Base-by-base conservation (phyloP, 352 stramenopile species). In the Phytopythium vexans region DNA sequence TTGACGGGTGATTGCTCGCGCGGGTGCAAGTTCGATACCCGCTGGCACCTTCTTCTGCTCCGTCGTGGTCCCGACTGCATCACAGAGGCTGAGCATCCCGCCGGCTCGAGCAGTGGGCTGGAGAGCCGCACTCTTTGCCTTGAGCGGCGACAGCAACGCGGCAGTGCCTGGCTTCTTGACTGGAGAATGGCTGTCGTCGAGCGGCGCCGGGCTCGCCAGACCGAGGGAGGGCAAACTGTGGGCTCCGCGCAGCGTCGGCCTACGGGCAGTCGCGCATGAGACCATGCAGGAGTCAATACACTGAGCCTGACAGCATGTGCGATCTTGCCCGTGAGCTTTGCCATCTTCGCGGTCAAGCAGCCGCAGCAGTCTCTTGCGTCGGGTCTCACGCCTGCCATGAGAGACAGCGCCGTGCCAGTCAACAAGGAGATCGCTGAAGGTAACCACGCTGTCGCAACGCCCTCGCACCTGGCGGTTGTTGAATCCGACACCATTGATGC, bases 141-240 rank as follows among this genome's bases (percentile, higher is more conserved):
- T 79, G 8, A 77, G 44, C 32, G 64, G 64, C 4, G 70, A 77
- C 15, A 79, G 58, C 49, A 66, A 56, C 11, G 64, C 43, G 0
- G 57, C 56, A n/a, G 56, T 53, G 10, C 55, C 49, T 12, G 38
- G 41, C 6, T 27, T 27, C 21, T 27, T 27, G 21, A 27, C 21
- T 27, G 21, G 21, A 27, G 21, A 27, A 27, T 2, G 21, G 1
- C 21, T 27, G 21, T 27, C 21, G 21, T 27, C 21, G 2, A 27
- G 21, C 21, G 21, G 21, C 21, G 21, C 21, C 21, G 21, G 21
- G 21, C 2, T 27, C 21, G 21, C 21, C 2, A 27, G 21, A 27
- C 21, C 21, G 21, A 83, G 46, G 11, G 65, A 65, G 2, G 68
- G 70, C 6, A 87, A 47, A 41, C 64, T 86, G 43, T 63, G 72